Percentiles rank a stretch among this genome's conserved stretches.
These are phyloP conservation scores for Podospora pseudopauciseta DNA, from an alignment of 495 filamentous ascomycete species.

Conservation along the genomic window DNA sequence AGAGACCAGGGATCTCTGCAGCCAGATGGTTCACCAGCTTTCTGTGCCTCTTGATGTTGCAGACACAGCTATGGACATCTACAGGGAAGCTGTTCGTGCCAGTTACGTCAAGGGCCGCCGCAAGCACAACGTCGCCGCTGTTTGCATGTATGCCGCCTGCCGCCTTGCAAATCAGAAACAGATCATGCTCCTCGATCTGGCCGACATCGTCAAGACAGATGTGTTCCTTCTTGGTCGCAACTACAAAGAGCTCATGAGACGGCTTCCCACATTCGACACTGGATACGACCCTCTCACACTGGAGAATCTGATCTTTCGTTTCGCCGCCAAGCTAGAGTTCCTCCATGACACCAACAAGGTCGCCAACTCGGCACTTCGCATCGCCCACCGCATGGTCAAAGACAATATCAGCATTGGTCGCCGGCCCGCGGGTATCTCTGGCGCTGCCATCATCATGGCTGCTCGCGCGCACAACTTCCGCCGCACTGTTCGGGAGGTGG, in stretches of 20 bases:
- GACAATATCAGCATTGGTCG: conserved; percentile 96
- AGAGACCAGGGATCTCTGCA: conserved; percentile 50
- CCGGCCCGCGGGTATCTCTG: conserved; percentile 88
- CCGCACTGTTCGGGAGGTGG: conserved; percentile 84
- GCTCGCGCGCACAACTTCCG: conserved; percentile 97
- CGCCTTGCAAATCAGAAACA: conserved; percentile 57
- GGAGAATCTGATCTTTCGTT: conserved; percentile 84
- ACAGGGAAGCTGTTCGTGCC: conserved; percentile 68
- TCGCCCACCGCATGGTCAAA: conserved; percentile 85
- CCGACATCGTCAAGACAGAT: conserved; percentile 81
- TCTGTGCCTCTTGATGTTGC: conserved; percentile 56
- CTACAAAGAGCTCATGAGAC: conserved; percentile 69
- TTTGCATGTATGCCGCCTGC: conserved; percentile 84
- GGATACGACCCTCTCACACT: conserved; percentile 61
- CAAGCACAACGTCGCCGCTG: conserved; percentile 76
- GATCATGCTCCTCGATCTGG: conserved; percentile 91
- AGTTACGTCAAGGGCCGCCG: conserved; percentile 89
- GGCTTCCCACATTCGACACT: conserved; percentile 55
- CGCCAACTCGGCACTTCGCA: conserved; percentile 76
- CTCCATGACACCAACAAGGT: conserved; percentile 70
- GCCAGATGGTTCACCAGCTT: conserved; percentile 44
- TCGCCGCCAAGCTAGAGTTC: conserved; percentile 86
- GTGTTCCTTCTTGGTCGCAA: conserved; percentile 86
- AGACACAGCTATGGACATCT: conserved; percentile 64
- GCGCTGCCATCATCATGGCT: conserved; percentile 88